Percentiles rank a stretch among this genome's conserved stretches.
Conservation (phyloP, 768 basidiomycete genomes). For the Mrakia blollopis region DNA sequence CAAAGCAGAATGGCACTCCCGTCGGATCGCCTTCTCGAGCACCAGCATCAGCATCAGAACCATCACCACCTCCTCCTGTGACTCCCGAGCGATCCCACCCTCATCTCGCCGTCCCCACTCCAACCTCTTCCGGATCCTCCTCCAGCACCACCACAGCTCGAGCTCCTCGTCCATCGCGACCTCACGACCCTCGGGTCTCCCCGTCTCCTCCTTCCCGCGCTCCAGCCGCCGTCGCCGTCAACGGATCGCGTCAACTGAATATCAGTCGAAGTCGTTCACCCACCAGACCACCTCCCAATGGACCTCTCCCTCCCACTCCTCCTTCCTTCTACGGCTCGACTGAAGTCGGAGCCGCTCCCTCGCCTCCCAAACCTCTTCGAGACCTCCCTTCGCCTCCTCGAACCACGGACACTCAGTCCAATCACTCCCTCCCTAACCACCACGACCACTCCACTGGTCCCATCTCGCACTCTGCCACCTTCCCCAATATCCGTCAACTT, state of each 20-base stretch:
- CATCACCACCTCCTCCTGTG: not conserved
- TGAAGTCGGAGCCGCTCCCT: not conserved
- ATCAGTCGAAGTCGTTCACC: not conserved
- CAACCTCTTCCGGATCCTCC: not conserved
- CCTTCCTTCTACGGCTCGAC: not conserved
- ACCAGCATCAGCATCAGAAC: not conserved
- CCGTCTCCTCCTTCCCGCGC: not conserved
- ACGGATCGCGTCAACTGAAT: not conserved
- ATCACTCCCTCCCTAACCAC: not conserved
- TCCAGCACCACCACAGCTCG: constrained; percentile 5
- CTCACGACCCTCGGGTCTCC: not conserved
- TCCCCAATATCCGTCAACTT: not conserved
- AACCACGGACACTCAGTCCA: not conserved
- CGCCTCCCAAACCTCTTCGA: not conserved
- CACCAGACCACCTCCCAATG: not conserved
- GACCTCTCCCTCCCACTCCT: not conserved
- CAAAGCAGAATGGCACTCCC: not conserved
- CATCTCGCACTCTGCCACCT: not conserved
- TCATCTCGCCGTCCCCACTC: too few species aligned
- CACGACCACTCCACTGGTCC: too few species aligned
- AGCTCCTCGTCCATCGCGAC: not conserved
- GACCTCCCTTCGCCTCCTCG: not conserved
- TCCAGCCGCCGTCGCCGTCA: not conserved
- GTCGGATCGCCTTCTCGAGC: not conserved
- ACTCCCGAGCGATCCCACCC: not conserved